Evolutionary conservation across 352 stramenopile species (phyloP).

Genomic region (Pseudoperonospora humuli): DNA sequence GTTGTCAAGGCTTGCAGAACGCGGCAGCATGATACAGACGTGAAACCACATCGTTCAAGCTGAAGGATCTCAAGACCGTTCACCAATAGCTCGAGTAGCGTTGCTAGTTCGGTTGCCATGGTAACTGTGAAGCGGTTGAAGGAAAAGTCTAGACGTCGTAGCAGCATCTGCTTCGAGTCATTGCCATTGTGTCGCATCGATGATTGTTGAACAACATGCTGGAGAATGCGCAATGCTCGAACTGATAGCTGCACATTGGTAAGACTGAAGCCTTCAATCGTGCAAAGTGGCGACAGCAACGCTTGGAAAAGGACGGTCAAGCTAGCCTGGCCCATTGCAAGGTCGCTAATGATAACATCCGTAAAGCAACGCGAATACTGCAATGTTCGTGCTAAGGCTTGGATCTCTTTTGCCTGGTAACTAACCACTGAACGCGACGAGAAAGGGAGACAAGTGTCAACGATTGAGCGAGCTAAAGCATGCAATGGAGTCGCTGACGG

Average conservation of each 20-base stretch:
- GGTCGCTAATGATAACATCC: conserved; percentile 42
- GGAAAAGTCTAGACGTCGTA: conserved; percentile 52
- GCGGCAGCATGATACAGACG: too few relatives aligned
- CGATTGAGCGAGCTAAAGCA: conserved; percentile 6
- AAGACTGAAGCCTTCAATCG: too few relatives aligned
- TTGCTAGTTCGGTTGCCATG: conserved; percentile 44
- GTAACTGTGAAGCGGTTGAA: conserved; percentile 50
- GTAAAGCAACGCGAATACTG: too few relatives aligned
- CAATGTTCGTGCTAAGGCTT: conserved; percentile 38
- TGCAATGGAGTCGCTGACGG: conserved; percentile 16
- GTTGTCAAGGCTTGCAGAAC: too few relatives aligned
- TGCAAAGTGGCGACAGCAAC: conserved; percentile 30
- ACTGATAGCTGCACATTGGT: too few relatives aligned
- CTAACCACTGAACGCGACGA: conserved; percentile 7
- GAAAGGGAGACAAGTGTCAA: too few relatives aligned
- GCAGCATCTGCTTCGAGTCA: conserved; percentile 11
- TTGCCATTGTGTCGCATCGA: conserved; percentile 32
- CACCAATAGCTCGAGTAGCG: conserved; percentile 38
- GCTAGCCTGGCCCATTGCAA: conserved; percentile 29
- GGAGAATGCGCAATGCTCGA: conserved; percentile 37
- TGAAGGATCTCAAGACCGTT: conserved; percentile 46
- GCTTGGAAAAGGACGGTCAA: conserved; percentile 46
- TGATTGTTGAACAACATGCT: conserved; percentile 48
- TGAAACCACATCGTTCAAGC: conserved; percentile 58
- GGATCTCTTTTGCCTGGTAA: conserved; percentile 32